Conservation (phyloP, 2,329 filamentous ascomycete species). For the Colletotrichum lini region DNA sequence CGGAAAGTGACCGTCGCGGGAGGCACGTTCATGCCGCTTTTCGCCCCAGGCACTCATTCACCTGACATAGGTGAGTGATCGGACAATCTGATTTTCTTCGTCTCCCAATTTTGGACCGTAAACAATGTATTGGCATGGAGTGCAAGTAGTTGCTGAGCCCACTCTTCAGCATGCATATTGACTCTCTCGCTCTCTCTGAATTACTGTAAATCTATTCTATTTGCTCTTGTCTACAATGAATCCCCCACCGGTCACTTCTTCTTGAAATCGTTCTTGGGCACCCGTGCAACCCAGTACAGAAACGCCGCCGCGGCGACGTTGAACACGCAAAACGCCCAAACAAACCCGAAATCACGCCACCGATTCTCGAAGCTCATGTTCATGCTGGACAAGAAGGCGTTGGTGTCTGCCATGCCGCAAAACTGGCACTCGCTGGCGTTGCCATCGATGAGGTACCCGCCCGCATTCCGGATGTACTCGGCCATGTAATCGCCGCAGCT, state of each 20-base stretch:
- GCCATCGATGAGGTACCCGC: slow-evolving; percentile 64
- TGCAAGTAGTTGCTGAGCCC: too few relatives aligned
- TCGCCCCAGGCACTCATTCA: too few relatives aligned
- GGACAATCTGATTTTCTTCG: too few relatives aligned
- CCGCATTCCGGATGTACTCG: slow-evolving; percentile 57
- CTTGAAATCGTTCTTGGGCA: slow-evolving; percentile 47
- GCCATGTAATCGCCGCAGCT: slow-evolving; percentile 66
- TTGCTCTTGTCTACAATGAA: not conserved
- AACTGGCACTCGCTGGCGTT: slow-evolving; percentile 62
- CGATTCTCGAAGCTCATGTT: slow-evolving; percentile 62
- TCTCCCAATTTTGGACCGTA: too few relatives aligned
- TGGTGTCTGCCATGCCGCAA: slow-evolving; percentile 54
- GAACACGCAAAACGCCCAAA: slow-evolving; percentile 66
- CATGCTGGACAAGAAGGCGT: slow-evolving; percentile 55
- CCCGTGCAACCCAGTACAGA: slow-evolving; percentile 62
- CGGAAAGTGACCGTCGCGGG: too few relatives aligned
- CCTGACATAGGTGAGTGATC: too few relatives aligned
- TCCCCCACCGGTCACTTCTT: not conserved
- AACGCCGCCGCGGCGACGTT: slow-evolving; percentile 63
- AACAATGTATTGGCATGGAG: too few relatives aligned
- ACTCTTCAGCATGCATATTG: too few relatives aligned
- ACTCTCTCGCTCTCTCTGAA: too few relatives aligned
- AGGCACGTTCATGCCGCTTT: too few relatives aligned
- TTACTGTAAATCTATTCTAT: too few relatives aligned
- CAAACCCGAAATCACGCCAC: slow-evolving; percentile 70